Evolutionary conservation across 2,329 filamentous ascomycete genomes (phyloP), one percentile per base, ranked within the genome.

Genomic region (Fusarium sp.): DNA sequence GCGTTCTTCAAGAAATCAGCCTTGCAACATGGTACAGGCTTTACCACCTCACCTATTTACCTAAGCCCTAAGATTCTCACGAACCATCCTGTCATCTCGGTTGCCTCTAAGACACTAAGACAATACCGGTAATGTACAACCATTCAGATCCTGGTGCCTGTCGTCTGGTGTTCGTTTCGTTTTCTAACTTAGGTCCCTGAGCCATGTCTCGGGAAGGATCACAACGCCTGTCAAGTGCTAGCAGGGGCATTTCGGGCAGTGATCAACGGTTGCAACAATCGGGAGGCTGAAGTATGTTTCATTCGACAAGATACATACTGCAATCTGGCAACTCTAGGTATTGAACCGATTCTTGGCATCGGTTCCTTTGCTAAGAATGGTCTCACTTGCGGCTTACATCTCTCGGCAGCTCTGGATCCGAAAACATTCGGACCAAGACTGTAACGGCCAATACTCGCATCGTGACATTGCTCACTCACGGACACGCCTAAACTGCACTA

Each of bases 121-220:
- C 28, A 31, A 65, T 60, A 19, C 19, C 19, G 19, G 19, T 19
- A 19, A 19, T 19, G 19, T 19, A 62, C 34, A 63, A 43, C 52
- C 56, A 39, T 39, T 47, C 54, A 45, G 52, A 65, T 47, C 43
- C 51, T 62, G 40, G 53, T 66, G 62, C 40, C 44, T 38, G 40
- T 22, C n/a, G 42, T 55, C 34, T 49, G 28, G 19, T 47, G 52
- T 51, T 49, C 11, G 47, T 50, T 62, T 50, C 44, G 60, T 51
- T 65, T 65, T 53, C 33, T 19, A 49, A 34, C 44, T 21, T 44
- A 50, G 40, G 21, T 22, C 53, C 54, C 34, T 52, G 50, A 33
- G 38, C 44, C 67, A 55, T 70, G 67, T 70, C 57, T 64, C 67
- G 67, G 67, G 67, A 69, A 70, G 66, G 62, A 64, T 69, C 43